Evolutionary conservation across 2,329 filamentous ascomycete species (phyloP).

Genomic region (Lachnellula willkommii): DNA sequence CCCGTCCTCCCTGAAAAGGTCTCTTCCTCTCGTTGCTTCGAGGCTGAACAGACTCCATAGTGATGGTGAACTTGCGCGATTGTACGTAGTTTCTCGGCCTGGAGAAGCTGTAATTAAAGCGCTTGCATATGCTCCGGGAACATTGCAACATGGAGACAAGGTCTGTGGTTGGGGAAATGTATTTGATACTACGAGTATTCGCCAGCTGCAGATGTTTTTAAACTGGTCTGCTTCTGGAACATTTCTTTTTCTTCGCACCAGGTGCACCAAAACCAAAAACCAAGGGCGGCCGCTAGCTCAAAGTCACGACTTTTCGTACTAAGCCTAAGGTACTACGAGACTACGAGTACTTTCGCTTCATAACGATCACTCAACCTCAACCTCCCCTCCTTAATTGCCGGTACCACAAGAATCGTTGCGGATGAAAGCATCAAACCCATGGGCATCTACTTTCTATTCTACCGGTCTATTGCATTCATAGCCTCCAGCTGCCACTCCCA

Average conservation of each 20-base stretch:
- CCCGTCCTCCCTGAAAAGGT: constrained; percentile 27
- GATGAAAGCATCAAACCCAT: no score
- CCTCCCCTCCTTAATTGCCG: no score
- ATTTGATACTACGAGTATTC: background rate
- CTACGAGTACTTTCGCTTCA: no score
- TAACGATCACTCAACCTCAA: no score
- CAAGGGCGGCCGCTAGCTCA: no score
- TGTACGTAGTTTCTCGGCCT: background rate
- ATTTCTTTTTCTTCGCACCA: background rate
- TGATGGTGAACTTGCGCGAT: background rate
- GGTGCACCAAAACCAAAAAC: no score
- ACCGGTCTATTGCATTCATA: background rate
- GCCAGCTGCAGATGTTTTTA: no score
- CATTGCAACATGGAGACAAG: background rate
- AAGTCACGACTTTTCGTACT: no score
- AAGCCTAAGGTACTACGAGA: no score
- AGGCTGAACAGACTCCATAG: constrained; percentile 9
- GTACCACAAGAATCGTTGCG: no score
- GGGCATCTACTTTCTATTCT: background rate
- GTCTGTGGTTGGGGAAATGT: background rate
- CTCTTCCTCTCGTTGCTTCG: constrained; percentile 22
- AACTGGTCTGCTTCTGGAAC: background rate
- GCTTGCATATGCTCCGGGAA: background rate
- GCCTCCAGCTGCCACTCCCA: background rate
- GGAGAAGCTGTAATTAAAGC: background rate